These are phyloP conservation scores for Furcasterigmium sp. DNA, from an alignment of 2,329 filamentous ascomycete species.

Conservation along the genomic window DNA sequence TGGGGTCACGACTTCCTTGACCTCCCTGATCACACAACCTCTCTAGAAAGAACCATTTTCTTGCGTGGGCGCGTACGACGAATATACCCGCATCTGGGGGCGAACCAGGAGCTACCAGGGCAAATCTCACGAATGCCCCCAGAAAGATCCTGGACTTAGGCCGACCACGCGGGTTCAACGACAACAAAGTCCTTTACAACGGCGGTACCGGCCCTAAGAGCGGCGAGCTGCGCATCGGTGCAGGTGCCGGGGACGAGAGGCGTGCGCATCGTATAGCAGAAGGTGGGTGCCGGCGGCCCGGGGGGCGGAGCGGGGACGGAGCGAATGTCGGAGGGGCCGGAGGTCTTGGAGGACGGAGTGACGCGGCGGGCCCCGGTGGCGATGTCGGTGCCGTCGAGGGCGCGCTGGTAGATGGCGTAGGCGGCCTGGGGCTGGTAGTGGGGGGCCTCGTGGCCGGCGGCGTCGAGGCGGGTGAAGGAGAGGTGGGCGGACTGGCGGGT, in stretches of 20 bases:
- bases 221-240: constrained; percentile 1
- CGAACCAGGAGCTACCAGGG: too few species aligned
- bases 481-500: constrained; percentile 1
- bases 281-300: neutral
- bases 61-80: too few species aligned
- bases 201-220: constrained; percentile 1
- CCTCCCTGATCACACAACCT: too few species aligned
- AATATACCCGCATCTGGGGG: too few species aligned
- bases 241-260: neutral
- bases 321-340: neutral
- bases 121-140: too few species aligned
- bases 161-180: constrained; percentile 1
- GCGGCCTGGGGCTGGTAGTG: constrained; percentile 1
- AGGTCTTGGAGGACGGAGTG: neutral
- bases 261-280: constrained; percentile 1
- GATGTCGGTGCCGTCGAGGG: constrained; percentile 44
- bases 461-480: neutral
- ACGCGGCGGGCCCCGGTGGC: constrained; percentile 45
- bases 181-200: constrained; percentile 3
- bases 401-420: constrained; percentile 41
- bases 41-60: too few species aligned
- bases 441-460: constrained; percentile 3
- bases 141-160: neutral
- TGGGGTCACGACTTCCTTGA: too few species aligned
- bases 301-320: neutral